Evolutionary conservation across 768 basidiomycete species (phyloP).

Genomic region (Trametes elegans): DNA sequence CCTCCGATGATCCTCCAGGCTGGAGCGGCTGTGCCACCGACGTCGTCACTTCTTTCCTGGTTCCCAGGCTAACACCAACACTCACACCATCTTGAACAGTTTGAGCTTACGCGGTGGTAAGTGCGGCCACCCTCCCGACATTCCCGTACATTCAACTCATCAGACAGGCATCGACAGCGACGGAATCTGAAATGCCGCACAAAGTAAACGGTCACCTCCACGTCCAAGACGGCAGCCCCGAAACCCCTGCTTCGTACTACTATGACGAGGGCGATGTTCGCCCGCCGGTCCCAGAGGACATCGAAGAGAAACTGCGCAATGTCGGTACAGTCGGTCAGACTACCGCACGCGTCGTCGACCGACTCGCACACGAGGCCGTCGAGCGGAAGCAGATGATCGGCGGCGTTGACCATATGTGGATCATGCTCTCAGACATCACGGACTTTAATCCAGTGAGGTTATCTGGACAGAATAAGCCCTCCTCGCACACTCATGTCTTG

Average conservation of each 20-base stretch:
- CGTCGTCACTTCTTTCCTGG: too few species aligned
- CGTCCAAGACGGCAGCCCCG: constrained; percentile 2
- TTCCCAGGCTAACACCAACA: neutral
- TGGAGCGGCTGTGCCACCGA: neutral
- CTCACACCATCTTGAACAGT: neutral
- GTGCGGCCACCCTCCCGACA: too few species aligned
- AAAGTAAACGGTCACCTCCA: constrained; percentile 2
- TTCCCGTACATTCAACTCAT: too few species aligned
- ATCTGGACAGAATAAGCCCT: neutral
- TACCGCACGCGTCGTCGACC: constrained; percentile 4
- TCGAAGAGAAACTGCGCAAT: constrained; percentile 18
- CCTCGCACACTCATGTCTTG: neutral
- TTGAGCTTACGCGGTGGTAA: too few species aligned
- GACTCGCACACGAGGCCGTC: constrained; percentile 16
- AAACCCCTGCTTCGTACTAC: constrained; percentile 17
- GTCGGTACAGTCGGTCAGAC: neutral
- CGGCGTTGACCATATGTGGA: constrained; percentile 25
- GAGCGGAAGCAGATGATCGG: constrained; percentile 24
- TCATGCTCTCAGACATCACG: constrained; percentile 20
- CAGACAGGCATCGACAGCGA: too few species aligned
- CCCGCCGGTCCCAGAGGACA: constrained; percentile 6
- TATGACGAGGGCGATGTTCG: constrained; percentile 11
- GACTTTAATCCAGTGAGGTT: constrained; percentile 25
- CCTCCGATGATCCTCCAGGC: too few species aligned
- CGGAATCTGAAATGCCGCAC: neutral